Evolutionary conservation across 176 grass and related monocot species (phyloP).

Genomic region (Oryza longistaminata): DNA sequence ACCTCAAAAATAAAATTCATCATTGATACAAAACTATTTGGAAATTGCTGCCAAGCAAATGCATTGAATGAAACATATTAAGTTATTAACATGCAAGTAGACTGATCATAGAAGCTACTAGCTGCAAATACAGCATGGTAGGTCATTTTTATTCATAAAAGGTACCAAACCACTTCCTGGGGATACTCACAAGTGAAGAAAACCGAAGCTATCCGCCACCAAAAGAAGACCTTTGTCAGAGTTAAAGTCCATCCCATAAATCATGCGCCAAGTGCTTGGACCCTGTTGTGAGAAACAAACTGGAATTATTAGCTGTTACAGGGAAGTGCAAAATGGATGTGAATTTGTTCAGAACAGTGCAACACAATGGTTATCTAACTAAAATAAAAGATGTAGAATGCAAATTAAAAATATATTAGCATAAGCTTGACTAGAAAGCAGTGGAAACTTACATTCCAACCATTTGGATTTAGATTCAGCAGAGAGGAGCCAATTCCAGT

Average conservation of each 20-base stretch:
- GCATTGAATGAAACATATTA: neutral
- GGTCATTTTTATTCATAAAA: neutral
- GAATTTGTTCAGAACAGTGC: neutral
- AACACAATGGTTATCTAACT: constrained; percentile 7
- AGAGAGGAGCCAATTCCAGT: constrained; percentile 71
- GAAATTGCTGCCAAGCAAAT: constrained; percentile 24
- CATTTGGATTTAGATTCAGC: constrained; percentile 84
- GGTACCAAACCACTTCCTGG: neutral
- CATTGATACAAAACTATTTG: neutral
- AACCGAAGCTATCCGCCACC: constrained; percentile 93
- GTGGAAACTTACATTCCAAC: constrained; percentile 74
- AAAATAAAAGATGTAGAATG: neutral
- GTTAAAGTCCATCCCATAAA: constrained; percentile 95
- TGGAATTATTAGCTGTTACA: neutral
- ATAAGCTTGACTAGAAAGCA: neutral
- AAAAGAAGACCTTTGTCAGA: constrained; percentile 76
- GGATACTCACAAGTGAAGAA: constrained; percentile 79
- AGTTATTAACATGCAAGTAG: neutral
- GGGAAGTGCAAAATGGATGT: neutral
- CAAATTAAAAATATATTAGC: neutral
- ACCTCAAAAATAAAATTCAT: constrained; percentile 11
- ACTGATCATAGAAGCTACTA: neutral
- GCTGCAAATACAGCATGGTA: neutral
- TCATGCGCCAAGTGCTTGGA: constrained; percentile 82
- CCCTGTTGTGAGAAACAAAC: constrained; percentile 56